Percentiles rank a stretch among this genome's conserved stretches.
Evolutionary conservation across 768 basidiomycete genomes (phyloP).

Genomic region (Lanmaoa pseudosensibilis): DNA sequence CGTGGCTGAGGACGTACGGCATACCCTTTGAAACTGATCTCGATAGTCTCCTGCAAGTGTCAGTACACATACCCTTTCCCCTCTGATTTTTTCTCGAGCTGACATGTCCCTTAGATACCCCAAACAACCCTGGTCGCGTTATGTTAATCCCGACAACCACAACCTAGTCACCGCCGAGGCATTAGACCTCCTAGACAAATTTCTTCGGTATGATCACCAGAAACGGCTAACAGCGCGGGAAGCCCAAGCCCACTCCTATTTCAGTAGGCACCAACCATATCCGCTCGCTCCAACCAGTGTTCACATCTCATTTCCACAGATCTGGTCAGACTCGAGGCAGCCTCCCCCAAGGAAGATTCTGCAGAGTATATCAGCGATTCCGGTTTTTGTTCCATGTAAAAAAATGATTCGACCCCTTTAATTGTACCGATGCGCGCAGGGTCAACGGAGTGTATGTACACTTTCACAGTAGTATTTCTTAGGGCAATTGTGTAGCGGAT

Average conservation of each 20-base stretch:
- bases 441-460: constrained; percentile 5
- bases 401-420: neutral
- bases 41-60: constrained; percentile 55
- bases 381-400: constrained; percentile 45
- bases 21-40: constrained; percentile 66
- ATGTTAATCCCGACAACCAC: constrained; percentile 59
- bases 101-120: constrained; percentile 43
- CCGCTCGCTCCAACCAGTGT: constrained; percentile 16
- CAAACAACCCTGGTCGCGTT: constrained; percentile 64
- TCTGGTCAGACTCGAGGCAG: constrained; percentile 48
- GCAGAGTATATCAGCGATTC: constrained; percentile 48
- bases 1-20: constrained; percentile 57
- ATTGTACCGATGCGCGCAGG: neutral
- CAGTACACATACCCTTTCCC: constrained; percentile 14
- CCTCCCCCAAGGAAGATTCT: constrained; percentile 40
- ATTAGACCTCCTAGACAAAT: constrained; percentile 63
- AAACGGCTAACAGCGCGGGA: constrained; percentile 67
- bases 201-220: constrained; percentile 69
- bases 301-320: constrained; percentile 36
- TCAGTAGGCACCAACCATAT: constrained; percentile 43
- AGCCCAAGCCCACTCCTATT: constrained; percentile 66
- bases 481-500: constrained; percentile 8
- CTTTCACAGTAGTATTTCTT: constrained; percentile 7
- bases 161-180: constrained; percentile 59
- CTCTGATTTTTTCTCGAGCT: neutral